Conservation (phyloP, 192 early-diverging fungal genomes). For the Borealophlyctis nickersoniae region DNA sequence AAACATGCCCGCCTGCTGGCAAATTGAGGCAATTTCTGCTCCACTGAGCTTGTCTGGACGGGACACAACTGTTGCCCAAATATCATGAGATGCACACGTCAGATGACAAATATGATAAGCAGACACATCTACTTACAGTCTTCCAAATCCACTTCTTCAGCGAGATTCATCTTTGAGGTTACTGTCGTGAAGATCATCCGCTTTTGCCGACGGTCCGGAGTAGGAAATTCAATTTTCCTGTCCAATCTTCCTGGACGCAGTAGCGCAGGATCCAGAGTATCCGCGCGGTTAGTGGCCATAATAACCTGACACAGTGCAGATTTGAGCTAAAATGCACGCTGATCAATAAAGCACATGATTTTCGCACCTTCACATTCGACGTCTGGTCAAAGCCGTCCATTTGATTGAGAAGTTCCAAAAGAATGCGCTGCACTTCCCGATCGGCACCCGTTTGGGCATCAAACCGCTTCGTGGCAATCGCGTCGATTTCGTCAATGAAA, state of each 20-base stretch:
- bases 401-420: constrained; percentile 96
- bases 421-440: constrained; percentile 96
- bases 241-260: constrained; percentile 95
- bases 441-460: constrained; percentile 98
- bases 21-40: constrained; percentile 97
- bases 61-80: constrained; percentile 69
- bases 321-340: too few species aligned
- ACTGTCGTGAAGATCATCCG: constrained; percentile 95
- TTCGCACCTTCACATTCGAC: constrained; percentile 84
- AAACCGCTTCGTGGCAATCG: constrained; percentile 96
- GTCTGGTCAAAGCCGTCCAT: constrained; percentile 99
- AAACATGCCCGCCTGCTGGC: constrained; percentile 97
- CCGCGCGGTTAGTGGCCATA: constrained; percentile 98
- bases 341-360: too few species aligned
- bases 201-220: constrained; percentile 95
- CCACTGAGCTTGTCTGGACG: constrained; percentile 95
- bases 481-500: constrained; percentile 99
- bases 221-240: constrained; percentile 98
- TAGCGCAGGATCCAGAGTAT: constrained; percentile 95
- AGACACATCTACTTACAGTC: constrained; percentile 64
- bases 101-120: constrained; percentile 1
- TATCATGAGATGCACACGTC: not conserved
- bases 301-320: constrained; percentile 64
- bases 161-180: constrained; percentile 94
- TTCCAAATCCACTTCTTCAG: constrained; percentile 97